Base-by-base conservation (phyloP, 441 rosid genomes). In the Gossypium aridum region DNA sequence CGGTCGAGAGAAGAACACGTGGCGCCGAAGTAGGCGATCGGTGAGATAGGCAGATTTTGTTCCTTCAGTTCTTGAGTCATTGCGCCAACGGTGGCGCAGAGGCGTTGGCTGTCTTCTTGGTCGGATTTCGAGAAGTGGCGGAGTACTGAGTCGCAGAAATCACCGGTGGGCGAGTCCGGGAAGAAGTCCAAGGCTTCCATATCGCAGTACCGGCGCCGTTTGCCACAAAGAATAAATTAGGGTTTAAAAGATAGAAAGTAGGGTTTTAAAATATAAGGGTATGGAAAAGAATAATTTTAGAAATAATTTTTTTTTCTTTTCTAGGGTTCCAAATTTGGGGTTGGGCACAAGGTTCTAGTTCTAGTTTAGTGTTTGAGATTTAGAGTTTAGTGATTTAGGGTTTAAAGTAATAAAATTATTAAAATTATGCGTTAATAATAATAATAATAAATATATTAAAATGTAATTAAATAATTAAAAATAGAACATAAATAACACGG, bases 31-130 rank as follows among this genome's bases (percentile, higher is more conserved):
- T 85, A 92, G 75, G 96, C 92, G 57, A 88, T 69, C 0, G 97
- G 88, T 2, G 87, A 83, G 67, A 82, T 84, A 55, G 87, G 84
- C 17, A 87, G 87, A 79, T 81, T 87, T 61, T 84, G 88, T 71
- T 91, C 98, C 69, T 83, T 88, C 63, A 93, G 87, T 65, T 85
- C 90, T 77, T 91, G 96, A 20, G 95, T 80, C 80, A 95, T 87
- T 77, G 89, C 83, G 79, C 92, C 93, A 3, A 95, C 70, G 45
- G 85, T 83, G 25, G 88, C 81, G 73, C 99, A 93, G 72, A 90
- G 79, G 76, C 83, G 88, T 65, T 84, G 89, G 82, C 84, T 88
- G 62, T 87, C 89, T n/a, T 90, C 91, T 62, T 87, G 82, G 7
- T 77, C 59, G 3, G 96, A 90, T 61, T 78, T 71, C 2, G 82